Base-by-base conservation (phyloP, 2,329 filamentous ascomycete species). In the Colletotrichum australisinense region DNA sequence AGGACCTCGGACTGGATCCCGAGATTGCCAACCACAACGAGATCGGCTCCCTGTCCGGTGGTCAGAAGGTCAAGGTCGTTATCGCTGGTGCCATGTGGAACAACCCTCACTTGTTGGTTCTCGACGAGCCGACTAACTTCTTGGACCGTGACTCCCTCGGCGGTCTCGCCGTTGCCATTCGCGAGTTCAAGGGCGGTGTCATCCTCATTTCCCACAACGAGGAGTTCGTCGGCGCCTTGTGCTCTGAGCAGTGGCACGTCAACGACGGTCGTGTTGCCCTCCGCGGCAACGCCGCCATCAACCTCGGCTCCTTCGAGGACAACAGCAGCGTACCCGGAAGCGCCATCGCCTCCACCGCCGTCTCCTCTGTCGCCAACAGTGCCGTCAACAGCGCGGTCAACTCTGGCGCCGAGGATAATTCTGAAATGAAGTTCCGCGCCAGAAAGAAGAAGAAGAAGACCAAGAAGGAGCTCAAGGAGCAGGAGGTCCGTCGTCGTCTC, bases 141-240 rank as follows among this genome's bases (percentile, higher is more conserved):
- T 92, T 99, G 88, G 97, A 99, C 81, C 95, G 97, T 78, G 97
- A 99, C 86, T 98, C 95, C 19, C 92, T 99, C 22, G 97, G 97
- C 80, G 97, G 96, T 83, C 90, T 99, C 68, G 95, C 97, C n/a
- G 95, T 98, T 53, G 97, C 97, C 77, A 98, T 99, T 80, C 94
- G 95, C 78, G 97, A 98, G 81, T 99, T 97, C 91, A 97, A 95
- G 87, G 97, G 97, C 77, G 97, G 97, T 83, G 97, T 99, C 2
- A 95, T 99, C 76, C 97, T 99, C 92, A 99, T 99, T 84, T 98
- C 95, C 75, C 97, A 99, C 86, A 98, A 99, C 90, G 95, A 98
- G 81, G 97, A 99, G 84, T 99, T 99, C 80, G 95, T 99, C 64
- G 95, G 96, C 73, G 96, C 96, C 3, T 91, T 99, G 12, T 97